A percentile compares a stretch with the other conserved stretches of the same genome.
Evolutionary conservation across 352 stramenopile species (phyloP).

Genomic region (Phytophthora melonis): DNA sequence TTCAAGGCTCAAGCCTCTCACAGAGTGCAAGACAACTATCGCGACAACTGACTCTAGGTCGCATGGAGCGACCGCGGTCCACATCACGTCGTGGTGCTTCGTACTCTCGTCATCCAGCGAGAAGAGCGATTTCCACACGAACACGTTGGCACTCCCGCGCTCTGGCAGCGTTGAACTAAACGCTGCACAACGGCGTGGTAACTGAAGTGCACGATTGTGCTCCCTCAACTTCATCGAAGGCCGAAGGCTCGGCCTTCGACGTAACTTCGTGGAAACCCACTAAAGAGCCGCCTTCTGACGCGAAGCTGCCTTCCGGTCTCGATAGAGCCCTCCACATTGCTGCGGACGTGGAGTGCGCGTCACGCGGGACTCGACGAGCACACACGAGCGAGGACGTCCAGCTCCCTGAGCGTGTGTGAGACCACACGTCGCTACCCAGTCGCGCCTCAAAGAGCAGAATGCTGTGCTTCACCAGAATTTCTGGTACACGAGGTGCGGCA

Average conservation of each 20-base stretch:
- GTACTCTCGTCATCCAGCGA: not conserved
- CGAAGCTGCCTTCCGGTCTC: not conserved
- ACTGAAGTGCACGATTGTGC: not conserved
- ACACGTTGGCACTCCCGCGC: slow-evolving; percentile 3
- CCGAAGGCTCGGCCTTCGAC: too few relatives aligned
- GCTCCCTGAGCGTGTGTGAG: too few relatives aligned
- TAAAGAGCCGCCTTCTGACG: not conserved
- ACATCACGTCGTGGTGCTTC: slow-evolving; percentile 21
- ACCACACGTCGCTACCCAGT: too few relatives aligned
- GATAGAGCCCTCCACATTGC: slow-evolving; percentile 24
- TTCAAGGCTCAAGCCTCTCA: too few relatives aligned
- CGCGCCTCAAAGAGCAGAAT: too few relatives aligned
- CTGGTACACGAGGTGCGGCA: not conserved
- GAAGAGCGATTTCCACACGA: slow-evolving; percentile 30
- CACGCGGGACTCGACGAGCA: slow-evolving; percentile 16
- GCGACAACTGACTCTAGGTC: slow-evolving; percentile 19
- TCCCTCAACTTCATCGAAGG: slow-evolving; percentile 24
- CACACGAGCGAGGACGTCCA: too few relatives aligned
- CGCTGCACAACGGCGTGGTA: slow-evolving; percentile 19
- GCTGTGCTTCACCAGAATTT: not conserved
- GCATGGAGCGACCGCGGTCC: slow-evolving; percentile 15
- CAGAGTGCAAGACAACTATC: not conserved
- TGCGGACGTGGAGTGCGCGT: slow-evolving; percentile 21
- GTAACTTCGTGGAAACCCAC: slow-evolving; percentile 1
- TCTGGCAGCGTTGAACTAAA: too few relatives aligned